A percentile compares a stretch with the other conserved stretches of the same genome.
Evolutionary conservation across 768 basidiomycete genomes (phyloP).

Genomic region (Lactarius indigo): DNA sequence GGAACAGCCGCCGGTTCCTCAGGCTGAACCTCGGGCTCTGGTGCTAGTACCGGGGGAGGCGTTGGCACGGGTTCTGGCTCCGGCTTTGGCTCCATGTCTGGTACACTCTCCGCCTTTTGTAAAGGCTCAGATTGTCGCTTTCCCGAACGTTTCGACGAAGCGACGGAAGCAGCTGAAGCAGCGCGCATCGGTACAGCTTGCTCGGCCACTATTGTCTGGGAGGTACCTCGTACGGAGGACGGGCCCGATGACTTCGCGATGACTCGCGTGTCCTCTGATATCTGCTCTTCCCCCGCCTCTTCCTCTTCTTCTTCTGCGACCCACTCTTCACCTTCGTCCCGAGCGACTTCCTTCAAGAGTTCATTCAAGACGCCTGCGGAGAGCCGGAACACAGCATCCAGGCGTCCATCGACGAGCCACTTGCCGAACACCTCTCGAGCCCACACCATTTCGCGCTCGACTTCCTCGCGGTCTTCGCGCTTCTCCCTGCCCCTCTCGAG

Average conservation of each 20-base stretch:
- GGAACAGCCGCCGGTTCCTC: background rate
- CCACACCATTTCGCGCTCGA: constrained; percentile 25
- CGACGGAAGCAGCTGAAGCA: background rate
- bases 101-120: background rate
- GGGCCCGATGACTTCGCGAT: constrained; percentile 2
- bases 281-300: background rate
- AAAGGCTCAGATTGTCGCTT: constrained; percentile 10
- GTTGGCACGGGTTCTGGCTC: background rate
- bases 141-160: constrained; percentile 8
- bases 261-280: background rate
- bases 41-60: background rate
- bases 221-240: constrained; percentile 4
- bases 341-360: constrained; percentile 21
- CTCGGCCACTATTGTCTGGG: constrained; percentile 13
- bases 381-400: constrained; percentile 24
- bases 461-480: constrained; percentile 21
- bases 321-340: constrained; percentile 24
- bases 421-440: constrained; percentile 23
- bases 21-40: constrained; percentile 4
- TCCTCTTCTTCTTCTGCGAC: constrained; percentile 12
- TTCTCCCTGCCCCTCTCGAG: constrained; percentile 20
- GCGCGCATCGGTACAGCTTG: background rate
- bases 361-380: constrained; percentile 21
- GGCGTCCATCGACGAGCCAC: constrained; percentile 21
- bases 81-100: background rate